Evolutionary conservation across 1,284 basidiomycete genomes (phyloP).

Genomic region (Melampsora medusae): DNA sequence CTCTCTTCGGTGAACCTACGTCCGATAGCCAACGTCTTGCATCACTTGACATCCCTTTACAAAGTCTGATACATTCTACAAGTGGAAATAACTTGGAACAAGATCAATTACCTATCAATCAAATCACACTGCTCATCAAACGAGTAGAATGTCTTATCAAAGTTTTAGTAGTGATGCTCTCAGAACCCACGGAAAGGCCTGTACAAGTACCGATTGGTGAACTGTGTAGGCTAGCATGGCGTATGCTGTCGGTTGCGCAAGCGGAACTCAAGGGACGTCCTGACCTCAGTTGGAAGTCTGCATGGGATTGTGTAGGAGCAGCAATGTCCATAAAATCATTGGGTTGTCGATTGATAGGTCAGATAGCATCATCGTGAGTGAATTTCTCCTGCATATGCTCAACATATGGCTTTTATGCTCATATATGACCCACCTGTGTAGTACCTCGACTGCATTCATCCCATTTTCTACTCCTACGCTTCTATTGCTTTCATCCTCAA

Average conservation of each 20-base stretch:
- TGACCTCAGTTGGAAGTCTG: conserved; percentile 24
- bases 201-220: conserved; percentile 29
- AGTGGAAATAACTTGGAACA: not conserved
- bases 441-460: not conserved
- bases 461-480: conserved; percentile 13
- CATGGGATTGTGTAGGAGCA: conserved; percentile 15
- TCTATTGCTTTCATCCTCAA: conserved; percentile 1
- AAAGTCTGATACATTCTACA: conserved; percentile 15
- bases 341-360: conserved; percentile 30
- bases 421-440: not conserved
- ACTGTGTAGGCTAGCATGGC: not conserved
- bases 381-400: not conserved
- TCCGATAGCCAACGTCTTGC: not conserved
- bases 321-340: not conserved
- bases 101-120: not conserved
- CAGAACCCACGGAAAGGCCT: conserved; percentile 10
- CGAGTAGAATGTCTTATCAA: conserved; percentile 2
- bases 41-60: conserved; percentile 14
- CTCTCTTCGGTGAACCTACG: not conserved
- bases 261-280: conserved; percentile 6
- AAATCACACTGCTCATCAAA: conserved; percentile 1
- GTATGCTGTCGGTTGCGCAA: conserved; percentile 13
- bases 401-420: not conserved
- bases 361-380: conserved; percentile 9
- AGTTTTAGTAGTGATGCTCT: conserved; percentile 14